A percentile compares a stretch with the other conserved stretches of the same genome.
phyloP scores from a whole-genome alignment of 73 alveolate species.

The Tetrahymena elliotti region DNA sequence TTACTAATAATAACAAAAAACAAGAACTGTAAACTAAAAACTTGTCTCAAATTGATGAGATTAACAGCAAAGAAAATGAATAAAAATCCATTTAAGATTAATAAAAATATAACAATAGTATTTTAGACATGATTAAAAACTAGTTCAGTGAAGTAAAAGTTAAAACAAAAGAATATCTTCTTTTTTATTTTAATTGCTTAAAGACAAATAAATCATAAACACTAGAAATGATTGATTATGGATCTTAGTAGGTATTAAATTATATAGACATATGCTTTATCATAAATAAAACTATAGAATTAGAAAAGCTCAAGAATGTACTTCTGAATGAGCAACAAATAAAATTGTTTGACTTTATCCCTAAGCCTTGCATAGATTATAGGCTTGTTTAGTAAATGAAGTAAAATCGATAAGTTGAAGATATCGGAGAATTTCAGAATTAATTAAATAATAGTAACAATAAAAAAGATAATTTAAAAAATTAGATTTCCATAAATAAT shows the following conservation, averaged over 20 bases:
- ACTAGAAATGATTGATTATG: not conserved
- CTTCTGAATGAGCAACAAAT: not conserved
- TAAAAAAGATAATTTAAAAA: not conserved
- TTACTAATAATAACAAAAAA: too few species aligned
- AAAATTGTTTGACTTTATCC: not conserved
- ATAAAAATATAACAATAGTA: not conserved
- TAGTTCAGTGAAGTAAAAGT: not conserved
- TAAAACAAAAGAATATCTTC: not conserved
- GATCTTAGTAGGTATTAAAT: not conserved
- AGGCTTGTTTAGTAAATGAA: not conserved
- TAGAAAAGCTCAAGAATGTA: not conserved
- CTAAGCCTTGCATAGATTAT: not conserved
- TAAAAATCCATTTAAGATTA: not conserved
- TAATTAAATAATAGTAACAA: not conserved
- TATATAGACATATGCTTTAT: not conserved
- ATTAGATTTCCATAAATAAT: not conserved
- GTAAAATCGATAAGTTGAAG: not conserved
- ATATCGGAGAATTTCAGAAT: not conserved
- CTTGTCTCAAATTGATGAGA: not conserved
- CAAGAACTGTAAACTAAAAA: not conserved
- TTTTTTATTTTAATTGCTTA: not conserved
- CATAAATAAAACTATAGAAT: not conserved
- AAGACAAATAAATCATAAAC: not conserved
- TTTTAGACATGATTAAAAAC: not conserved
- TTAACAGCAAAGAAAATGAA: not conserved